A percentile compares a stretch with the other conserved stretches of the same genome.
These are phyloP conservation scores for Termitomyces bulborhizus DNA, from an alignment of 768 basidiomycete genomes.

Conservation along the genomic window DNA sequence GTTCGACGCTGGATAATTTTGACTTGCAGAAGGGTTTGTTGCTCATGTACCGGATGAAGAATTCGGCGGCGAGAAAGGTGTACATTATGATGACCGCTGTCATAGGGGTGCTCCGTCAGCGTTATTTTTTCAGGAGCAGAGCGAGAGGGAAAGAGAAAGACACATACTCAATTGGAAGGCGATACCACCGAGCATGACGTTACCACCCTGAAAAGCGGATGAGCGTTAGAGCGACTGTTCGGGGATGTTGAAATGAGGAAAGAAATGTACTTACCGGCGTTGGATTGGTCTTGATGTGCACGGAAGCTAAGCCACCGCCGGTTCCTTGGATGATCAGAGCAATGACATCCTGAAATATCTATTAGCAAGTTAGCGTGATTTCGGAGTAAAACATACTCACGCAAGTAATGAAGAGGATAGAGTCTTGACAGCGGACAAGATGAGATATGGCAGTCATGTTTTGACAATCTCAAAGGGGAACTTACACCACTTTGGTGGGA, in stretches of 20 bases:
- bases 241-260: too few species aligned
- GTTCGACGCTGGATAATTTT: not conserved
- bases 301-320: constrained; percentile 48
- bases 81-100: constrained; percentile 39
- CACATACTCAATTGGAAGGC: constrained; percentile 45
- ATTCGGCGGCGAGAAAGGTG: constrained; percentile 35
- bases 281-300: constrained; percentile 14
- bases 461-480: not conserved
- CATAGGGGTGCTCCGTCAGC: not conserved
- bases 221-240: too few species aligned
- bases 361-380: not conserved
- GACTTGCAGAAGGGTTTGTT: constrained; percentile 26
- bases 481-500: constrained; percentile 36
- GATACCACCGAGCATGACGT: constrained; percentile 56
- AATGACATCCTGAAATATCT: constrained; percentile 37
- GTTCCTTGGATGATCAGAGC: constrained; percentile 59
- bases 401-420: constrained; percentile 30
- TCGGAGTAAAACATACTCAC: constrained; percentile 16
- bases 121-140: not conserved
- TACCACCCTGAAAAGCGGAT: constrained; percentile 15
- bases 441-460: not conserved
- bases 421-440: constrained; percentile 21
- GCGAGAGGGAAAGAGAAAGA: too few species aligned
- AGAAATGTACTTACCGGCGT: constrained; percentile 8
- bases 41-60: constrained; percentile 32